Percentiles rank a stretch among this genome's conserved stretches.
Evolutionary conservation across 495 filamentous ascomycete species (phyloP).

Genomic region (Aspergillus baeticus): DNA sequence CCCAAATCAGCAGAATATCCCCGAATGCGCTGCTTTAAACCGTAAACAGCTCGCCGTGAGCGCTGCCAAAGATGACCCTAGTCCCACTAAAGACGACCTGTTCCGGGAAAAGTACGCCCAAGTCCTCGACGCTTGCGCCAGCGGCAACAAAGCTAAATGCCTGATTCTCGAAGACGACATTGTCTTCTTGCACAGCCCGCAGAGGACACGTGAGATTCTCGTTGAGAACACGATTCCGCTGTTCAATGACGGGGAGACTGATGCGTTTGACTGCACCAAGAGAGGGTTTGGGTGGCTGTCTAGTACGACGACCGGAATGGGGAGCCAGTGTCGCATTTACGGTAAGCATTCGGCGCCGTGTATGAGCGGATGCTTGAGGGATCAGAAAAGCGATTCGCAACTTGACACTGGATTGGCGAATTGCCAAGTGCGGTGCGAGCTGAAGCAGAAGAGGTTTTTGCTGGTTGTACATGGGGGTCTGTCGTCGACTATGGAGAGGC

Average conservation of each 20-base stretch:
- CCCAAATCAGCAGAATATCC: neutral
- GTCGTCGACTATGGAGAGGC: neutral
- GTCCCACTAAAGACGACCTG: neutral
- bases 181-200: neutral
- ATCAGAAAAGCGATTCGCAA: neutral
- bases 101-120: neutral
- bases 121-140: neutral
- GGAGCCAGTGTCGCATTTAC: conserved; percentile 1
- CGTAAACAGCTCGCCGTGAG: neutral
- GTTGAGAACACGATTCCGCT: neutral
- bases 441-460: neutral
- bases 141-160: neutral
- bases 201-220: neutral
- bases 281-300: neutral
- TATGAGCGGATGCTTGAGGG: neutral
- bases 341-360: neutral
- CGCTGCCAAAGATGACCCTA: neutral
- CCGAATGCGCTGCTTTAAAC: neutral
- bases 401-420: neutral
- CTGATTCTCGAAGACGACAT: neutral
- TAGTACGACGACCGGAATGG: neutral
- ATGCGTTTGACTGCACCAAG: neutral
- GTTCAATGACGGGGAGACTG: neutral
- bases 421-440: neutral
- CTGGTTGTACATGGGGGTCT: neutral